Base-by-base conservation (phyloP, 768 basidiomycete species). In the Floccularia luteovirens region DNA sequence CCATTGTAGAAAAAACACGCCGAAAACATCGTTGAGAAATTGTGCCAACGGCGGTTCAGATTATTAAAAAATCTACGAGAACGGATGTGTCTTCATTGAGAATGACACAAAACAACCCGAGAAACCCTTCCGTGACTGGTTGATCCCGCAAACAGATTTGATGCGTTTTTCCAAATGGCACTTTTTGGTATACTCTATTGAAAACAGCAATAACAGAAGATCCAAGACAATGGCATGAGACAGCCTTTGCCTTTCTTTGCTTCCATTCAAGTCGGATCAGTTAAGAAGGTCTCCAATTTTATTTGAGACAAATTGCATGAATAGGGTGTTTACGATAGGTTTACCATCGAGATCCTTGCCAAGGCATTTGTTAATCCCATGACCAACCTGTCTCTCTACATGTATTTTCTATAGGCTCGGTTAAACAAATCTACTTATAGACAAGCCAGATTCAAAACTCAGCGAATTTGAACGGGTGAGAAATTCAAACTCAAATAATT, bases 281-380 rank as follows among this genome's bases (percentile, higher is more conserved):
- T 94, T 91, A 0, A 50, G 94, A 98, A 48, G 92, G 79, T 1
- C 59, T 99, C 19, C 89, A 83, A 33, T 86, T 82, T 62, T 99
- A 99, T 53, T n/a, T 83, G 91, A 38, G 96, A 98, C 67, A 99
- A 99, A 62, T 64, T 99, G 30, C 89, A 94, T 61, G 93, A 98
- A 45, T 69, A 78, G 30, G 66, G 60, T 1, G 94, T 99, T 4
- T 97, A 73, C 56, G 70, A 67, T 21, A 68, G 80, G 33, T 97
- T 99, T 60, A 72, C 72, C n/a, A n/a, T n/a, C 20, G 93, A 98
- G 55, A 97, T 98, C 43, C 72, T 99, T n/a, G 63, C 63, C 36
- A 99, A n/a, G n/a, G n/a, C n/a, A n/a, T n/a, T n/a, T n/a, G n/a
- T n/a, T n/a, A n/a, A n/a, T n/a, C n/a, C n/a, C n/a, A n/a, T n/a